Evolutionary conservation across 2,329 filamentous ascomycete species (phyloP).

Genomic region (Knufia fluminis): DNA sequence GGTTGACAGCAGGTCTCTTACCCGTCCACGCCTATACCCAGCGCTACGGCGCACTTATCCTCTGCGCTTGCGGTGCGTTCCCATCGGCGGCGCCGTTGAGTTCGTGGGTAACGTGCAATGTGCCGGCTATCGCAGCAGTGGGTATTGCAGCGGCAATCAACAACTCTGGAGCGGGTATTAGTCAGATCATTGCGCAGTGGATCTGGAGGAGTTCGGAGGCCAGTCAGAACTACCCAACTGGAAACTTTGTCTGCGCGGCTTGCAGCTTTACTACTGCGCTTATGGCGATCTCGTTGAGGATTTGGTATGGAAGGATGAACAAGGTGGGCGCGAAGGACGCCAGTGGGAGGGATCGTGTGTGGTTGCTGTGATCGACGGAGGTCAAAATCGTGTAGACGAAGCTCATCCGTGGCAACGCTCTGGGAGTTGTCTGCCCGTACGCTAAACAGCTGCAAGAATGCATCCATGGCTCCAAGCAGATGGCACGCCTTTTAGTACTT

Average conservation of each 20-base stretch:
- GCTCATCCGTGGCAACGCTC: no score
- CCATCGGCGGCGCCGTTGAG: constrained; percentile 59
- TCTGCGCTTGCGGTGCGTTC: constrained; percentile 57
- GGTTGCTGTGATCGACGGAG: no score
- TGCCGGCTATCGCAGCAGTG: constrained; percentile 28
- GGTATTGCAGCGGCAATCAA: not conserved
- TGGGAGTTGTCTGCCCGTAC: no score
- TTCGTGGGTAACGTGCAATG: constrained; percentile 59
- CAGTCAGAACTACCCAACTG: not conserved
- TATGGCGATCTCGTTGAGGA: not conserved
- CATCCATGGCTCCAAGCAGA: no score
- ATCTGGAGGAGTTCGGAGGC: no score
- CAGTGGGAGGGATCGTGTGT: no score
- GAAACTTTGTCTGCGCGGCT: not conserved
- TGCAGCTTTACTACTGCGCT: constrained; percentile 1
- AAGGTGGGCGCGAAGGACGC: no score
- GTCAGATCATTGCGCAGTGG: not conserved
- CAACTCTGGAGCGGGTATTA: not conserved
- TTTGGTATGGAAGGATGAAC: not conserved
- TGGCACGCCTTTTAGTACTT: no score
- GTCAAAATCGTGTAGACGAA: no score
- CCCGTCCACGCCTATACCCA: constrained; percentile 49
- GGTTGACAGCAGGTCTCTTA: constrained; percentile 55
- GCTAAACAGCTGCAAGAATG: no score
- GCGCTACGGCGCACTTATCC: constrained; percentile 59